A percentile compares a stretch with the other conserved stretches of the same genome.
Conservation (phyloP, 1,284 basidiomycete species). For the Marasmius oreades region DNA sequence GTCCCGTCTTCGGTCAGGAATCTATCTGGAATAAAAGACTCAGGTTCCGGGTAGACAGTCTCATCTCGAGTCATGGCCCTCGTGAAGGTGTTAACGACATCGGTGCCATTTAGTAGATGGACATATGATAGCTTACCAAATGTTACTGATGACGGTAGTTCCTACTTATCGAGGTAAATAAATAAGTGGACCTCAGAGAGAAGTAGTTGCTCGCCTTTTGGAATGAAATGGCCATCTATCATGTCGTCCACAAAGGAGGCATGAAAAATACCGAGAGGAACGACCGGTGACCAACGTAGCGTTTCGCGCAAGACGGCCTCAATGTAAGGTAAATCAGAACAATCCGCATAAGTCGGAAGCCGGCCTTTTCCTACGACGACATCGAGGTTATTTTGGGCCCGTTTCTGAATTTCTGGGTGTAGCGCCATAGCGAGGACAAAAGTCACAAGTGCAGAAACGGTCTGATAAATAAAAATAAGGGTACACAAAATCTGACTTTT, state of each 20-base stretch:
- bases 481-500: background rate
- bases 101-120: no score
- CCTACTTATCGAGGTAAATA: constrained; percentile 1
- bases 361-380: background rate
- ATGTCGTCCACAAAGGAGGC: background rate
- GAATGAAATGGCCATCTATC: constrained; percentile 5
- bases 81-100: background rate
- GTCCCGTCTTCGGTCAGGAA: constrained; percentile 13
- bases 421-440: constrained; percentile 5
- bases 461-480: background rate
- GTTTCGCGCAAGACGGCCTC: constrained; percentile 5
- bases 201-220: constrained; percentile 10
- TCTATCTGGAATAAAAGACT: constrained; percentile 13
- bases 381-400: constrained; percentile 9
- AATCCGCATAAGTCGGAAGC: constrained; percentile 3
- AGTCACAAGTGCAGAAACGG: background rate
- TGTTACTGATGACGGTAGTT: background rate
- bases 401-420: background rate
- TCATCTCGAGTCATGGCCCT: constrained; percentile 4
- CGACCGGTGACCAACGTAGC: constrained; percentile 7
- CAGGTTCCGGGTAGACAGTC: constrained; percentile 10
- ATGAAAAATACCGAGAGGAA: constrained; percentile 5
- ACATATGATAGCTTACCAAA: background rate
- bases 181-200: constrained; percentile 14
- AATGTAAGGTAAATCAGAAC: constrained; percentile 3